Evolutionary conservation across 176 grass and related monocot genomes (phyloP), one percentile per base, ranked within the genome.

Genomic region (Eleusine coracana): DNA sequence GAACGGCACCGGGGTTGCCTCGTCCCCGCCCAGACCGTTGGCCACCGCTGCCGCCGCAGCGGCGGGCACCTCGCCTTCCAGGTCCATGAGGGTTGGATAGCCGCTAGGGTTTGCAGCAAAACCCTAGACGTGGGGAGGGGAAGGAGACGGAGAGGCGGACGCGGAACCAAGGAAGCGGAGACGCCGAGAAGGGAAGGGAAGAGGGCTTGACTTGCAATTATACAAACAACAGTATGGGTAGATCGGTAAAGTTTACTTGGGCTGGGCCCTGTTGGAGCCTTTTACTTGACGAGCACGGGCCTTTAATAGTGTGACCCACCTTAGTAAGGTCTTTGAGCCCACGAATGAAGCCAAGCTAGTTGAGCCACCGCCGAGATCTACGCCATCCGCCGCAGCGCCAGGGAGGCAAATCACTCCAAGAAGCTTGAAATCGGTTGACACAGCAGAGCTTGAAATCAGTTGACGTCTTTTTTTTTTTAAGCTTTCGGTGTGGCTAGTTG

Each of bases 51-150:
- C 74, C 23, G 92, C 89, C 0, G 75, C 91, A 0, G 86, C 89
- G 1, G 68, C 91, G 36, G 87, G 55, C 0, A 84, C 58, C 72
- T 96, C 93, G 66, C 87, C 90, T n/a, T 94, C 93, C 20, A 88
- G 91, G 77, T 99, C 93, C 97, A 99, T 97, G 60, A 3, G 21
- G 56, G 16, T 48, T 37, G 41, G 91, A 73, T 81, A 3, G 52
- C 20, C 21, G 74, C 10, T 88, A 80, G 78, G 78, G 79, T 65
- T 74, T 55, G 66, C 27, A 1, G 75, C 80, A 83, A 85, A 92
- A 84, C 86, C 79, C 85, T 83, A 88, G 78, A 7, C 48, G 50
- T 45, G 51, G 49, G 51, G 46, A 39, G 40, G 0, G 65, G 7
- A 7, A 21, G 20, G 16, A 29, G 41, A 8, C 49, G 29, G 38